Conservation (phyloP, 2,329 filamentous ascomycete species). For the Colletotrichum noveboracense region DNA sequence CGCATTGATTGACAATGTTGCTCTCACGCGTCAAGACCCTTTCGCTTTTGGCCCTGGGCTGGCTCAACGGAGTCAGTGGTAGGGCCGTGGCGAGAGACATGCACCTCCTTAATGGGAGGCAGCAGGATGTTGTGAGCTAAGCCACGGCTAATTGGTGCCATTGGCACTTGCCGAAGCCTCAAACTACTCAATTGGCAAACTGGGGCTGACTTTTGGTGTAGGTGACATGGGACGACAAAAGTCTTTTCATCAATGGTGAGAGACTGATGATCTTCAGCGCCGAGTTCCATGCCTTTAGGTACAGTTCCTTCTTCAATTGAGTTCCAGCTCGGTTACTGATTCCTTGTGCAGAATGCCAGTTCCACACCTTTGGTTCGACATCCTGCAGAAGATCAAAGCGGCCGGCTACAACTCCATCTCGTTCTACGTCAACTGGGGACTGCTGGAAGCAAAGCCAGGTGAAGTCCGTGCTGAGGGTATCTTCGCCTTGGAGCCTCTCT, state of each 20-base stretch:
- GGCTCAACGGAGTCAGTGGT: not conserved
- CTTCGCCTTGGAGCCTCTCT: conserved; percentile 73
- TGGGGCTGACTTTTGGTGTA: not conserved
- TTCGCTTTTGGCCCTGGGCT: not conserved
- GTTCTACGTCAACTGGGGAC: conserved; percentile 75
- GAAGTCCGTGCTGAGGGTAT: conserved; percentile 70
- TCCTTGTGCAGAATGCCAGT: conserved; percentile 30
- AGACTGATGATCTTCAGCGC: conserved; percentile 70
- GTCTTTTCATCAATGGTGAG: conserved; percentile 70
- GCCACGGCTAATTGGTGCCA: accelerated
- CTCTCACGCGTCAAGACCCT: conserved; percentile 5
- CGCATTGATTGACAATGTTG: not conserved
- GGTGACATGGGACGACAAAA: conserved; percentile 72
- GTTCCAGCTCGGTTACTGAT: not conserved
- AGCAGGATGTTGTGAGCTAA: conserved; percentile 16
- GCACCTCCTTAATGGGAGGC: conserved; percentile 14
- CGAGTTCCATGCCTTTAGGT: conserved; percentile 67
- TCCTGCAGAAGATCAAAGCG: conserved; percentile 78
- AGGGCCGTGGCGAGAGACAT: not conserved
- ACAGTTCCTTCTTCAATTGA: not conserved
- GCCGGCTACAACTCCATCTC: conserved; percentile 75
- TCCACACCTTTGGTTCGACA: conserved; percentile 58
- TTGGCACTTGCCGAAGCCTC: not conserved
- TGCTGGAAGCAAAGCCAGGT: conserved; percentile 72
- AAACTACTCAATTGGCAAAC: accelerated